Base-by-base conservation (phyloP, 257 asterid species). In the Solanum chilense region DNA sequence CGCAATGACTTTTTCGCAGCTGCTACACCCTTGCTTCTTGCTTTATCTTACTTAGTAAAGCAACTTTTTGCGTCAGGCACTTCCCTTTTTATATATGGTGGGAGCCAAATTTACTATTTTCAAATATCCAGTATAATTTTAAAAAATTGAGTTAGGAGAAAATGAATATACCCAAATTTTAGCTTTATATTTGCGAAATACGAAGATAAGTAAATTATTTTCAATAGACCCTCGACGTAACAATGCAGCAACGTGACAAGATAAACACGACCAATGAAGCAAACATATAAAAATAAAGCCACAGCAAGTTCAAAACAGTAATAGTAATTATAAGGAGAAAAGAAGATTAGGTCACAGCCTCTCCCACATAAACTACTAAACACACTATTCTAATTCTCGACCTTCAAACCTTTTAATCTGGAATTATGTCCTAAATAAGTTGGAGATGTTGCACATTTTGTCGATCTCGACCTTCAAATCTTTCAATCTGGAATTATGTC, bases 11-110 rank as follows among this genome's bases (percentile, higher is more conserved):
- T 37, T 37, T 1, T 37, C 7, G 39, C 7, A 37, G 39, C 39
- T 37, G 7, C 39, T 37, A 37, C 0, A 37, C 2, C 39, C 6
- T 37, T 37, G 39, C 7, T 5, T 37, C 1, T 37, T 37, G 39
- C 39, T 37, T 37, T 37, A 37, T 37, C 39, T 37, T 37, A 37
- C 39, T 37, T 37, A 37, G 39, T 37, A 37, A 37, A 37, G 7
- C 7, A 37, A 37, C 1, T 1, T 37, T 5, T 37, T 0, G 7
- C 7, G 7, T 6, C 1, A 37, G 39, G 1, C 7, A 0, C 39
- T 6, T 7, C 1, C 7, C 39, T 37, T 37, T 35, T 37, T 6
- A 37, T 5, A 1, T 1, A 0, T 0, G 7, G 39, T 37, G 39
- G 39, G 6, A 37, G 39, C 39, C 7, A 37, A 35, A 35, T 35